Base-by-base conservation (phyloP, 2,329 filamentous ascomycete genomes). In the Huntiella savannae region DNA sequence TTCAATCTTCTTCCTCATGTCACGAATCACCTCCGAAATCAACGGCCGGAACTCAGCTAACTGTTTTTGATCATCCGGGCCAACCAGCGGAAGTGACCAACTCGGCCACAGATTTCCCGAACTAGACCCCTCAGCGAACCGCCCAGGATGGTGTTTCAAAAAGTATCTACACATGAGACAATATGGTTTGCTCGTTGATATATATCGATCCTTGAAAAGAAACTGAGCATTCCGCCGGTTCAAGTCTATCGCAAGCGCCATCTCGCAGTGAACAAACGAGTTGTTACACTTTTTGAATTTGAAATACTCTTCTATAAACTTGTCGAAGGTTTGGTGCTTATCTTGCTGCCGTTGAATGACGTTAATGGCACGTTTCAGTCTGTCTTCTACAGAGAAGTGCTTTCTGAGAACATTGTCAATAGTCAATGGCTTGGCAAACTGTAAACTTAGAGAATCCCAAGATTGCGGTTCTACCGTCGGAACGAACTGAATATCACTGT, bases 111-210 rank as follows among this genome's bases (percentile, higher is more conserved):
- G 36, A n/a, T 47, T 47, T 8, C 43, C 43, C 32, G 33, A 34
- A 2, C 40, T 17, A 2, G 33, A 11, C 5, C 33, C 34, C n/a
- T 43, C 40, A 11, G 33, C 40, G 4, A 37, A 17, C 13, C 17
- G 19, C 10, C 15, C 17, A 6, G 33, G 46, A 16, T 43, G 46
- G 12, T 38, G 33, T 40, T 47, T 39, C 5, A 47, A 15, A 28
- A 43, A 47, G 1, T 43, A 34, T 6, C 33, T 33, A 13, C 46
- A 47, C 46, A 47, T 47, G 6, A 40, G 40, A 13, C 46, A 47
- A 3, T 33, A 6, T 4, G 32, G 40, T 15, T 47, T 47, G 40
- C 40, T 43, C 5, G 33, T 22, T 7, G 46, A 32, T 6, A 47
- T 38, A 8, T 38, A 47, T 5, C 22, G 16, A 19, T 43, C 46